These are phyloP conservation scores for Claviceps sorghi DNA, from an alignment of 2,329 filamentous ascomycete genomes.

Conservation along the genomic window DNA sequence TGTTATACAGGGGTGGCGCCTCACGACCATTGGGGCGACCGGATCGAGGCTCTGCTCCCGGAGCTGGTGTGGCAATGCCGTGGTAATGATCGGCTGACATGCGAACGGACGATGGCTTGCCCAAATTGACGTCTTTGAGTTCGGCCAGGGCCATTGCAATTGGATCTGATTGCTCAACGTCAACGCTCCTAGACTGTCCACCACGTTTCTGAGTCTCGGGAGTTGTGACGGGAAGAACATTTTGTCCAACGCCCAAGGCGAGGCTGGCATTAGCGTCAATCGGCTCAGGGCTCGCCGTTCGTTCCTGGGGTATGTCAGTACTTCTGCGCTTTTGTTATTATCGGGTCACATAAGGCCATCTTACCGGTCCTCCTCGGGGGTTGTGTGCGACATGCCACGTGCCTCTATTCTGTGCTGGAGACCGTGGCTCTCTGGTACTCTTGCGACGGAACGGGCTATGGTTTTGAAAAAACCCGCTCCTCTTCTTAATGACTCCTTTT, in stretches of 20 bases:
- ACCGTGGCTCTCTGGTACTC: slow-evolving; percentile 58
- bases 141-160: slow-evolving; percentile 88
- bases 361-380: slow-evolving; percentile 7
- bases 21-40: slow-evolving; percentile 28
- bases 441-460: slow-evolving; percentile 86
- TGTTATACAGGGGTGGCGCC: slow-evolving; percentile 70
- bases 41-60: slow-evolving; percentile 27
- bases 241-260: slow-evolving; percentile 86
- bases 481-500: slow-evolving; percentile 53
- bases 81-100: slow-evolving; percentile 93
- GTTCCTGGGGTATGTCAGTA: slow-evolving; percentile 19
- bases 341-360: background rate
- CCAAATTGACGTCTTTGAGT: slow-evolving; percentile 63
- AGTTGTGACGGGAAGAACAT: slow-evolving; percentile 83
- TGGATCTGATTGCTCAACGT: slow-evolving; percentile 57
- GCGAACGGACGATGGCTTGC: slow-evolving; percentile 66
- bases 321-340: background rate
- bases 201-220: slow-evolving; percentile 43
- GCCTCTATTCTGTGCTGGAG: slow-evolving; percentile 32
- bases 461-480: slow-evolving; percentile 83
- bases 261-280: slow-evolving; percentile 87
- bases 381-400: slow-evolving; percentile 39
- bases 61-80: slow-evolving; percentile 74
- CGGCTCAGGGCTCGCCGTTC: slow-evolving; percentile 57
- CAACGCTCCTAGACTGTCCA: slow-evolving; percentile 19